Conservation (phyloP, 495 filamentous ascomycete species). For the Cercophora sp. region DNA sequence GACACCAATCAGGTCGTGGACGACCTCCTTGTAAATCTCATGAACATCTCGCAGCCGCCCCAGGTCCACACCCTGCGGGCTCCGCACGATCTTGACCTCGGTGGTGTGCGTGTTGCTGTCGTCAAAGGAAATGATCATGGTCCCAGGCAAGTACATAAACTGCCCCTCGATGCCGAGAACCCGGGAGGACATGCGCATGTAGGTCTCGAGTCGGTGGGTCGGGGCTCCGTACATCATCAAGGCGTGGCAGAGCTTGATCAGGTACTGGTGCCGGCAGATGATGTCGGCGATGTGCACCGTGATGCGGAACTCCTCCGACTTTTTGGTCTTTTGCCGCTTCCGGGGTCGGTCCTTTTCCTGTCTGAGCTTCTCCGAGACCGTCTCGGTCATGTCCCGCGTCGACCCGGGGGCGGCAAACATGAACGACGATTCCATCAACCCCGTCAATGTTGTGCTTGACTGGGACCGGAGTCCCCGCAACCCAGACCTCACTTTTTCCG, state of each 20-base stretch:
- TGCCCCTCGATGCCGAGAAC: slow-evolving; percentile 88
- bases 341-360: slow-evolving; percentile 26
- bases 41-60: slow-evolving; percentile 81
- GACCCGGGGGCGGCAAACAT: slow-evolving; percentile 35
- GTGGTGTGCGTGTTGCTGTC: slow-evolving; percentile 86
- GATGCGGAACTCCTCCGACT: slow-evolving; percentile 71
- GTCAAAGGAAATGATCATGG: slow-evolving; percentile 95
- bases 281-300: slow-evolving; percentile 86
- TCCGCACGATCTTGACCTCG: slow-evolving; percentile 83
- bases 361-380: slow-evolving; percentile 34
- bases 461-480: slow-evolving; percentile 40
- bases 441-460: slow-evolving; percentile 48
- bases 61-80: slow-evolving; percentile 74
- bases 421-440: slow-evolving; percentile 56
- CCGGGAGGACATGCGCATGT: slow-evolving; percentile 85
- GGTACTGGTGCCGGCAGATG: slow-evolving; percentile 74
- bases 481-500: slow-evolving; percentile 54
- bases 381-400: slow-evolving; percentile 24
- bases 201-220: slow-evolving; percentile 71
- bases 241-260: slow-evolving; percentile 78
- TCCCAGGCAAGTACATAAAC: slow-evolving; percentile 88
- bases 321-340: slow-evolving; percentile 39
- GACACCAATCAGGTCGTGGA: slow-evolving; percentile 81
- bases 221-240: slow-evolving; percentile 83
- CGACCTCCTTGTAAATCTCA: slow-evolving; percentile 87